Conservation (phyloP, 805 yeast genomes). For the Candida vaughaniae region DNA sequence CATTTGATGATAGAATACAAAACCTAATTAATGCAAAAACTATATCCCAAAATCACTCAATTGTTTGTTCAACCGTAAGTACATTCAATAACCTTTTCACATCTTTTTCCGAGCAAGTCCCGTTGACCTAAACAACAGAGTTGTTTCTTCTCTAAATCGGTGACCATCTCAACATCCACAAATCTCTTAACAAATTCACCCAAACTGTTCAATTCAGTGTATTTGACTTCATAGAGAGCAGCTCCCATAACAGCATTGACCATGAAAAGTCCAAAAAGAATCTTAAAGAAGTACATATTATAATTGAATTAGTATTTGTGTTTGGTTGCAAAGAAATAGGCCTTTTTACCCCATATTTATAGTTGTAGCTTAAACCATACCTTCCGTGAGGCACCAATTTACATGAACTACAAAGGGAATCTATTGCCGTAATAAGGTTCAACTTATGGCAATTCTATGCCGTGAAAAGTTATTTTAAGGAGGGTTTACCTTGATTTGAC, state of each 20-base stretch:
- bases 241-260: slow-evolving; percentile 1
- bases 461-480: too few species aligned
- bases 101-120: slow-evolving; percentile 3
- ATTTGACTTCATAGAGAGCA: not conserved
- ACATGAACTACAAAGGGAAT: too few species aligned
- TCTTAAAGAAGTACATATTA: not conserved
- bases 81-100: not conserved
- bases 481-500: too few species aligned
- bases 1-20: too few species aligned
- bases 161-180: not conserved
- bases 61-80: slow-evolving; percentile 2
- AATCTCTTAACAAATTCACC: slow-evolving; percentile 4
- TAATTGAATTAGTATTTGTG: too few species aligned
- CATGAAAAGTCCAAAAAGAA: not conserved
- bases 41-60: too few species aligned
- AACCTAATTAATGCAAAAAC: too few species aligned
- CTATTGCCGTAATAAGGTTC: too few species aligned
- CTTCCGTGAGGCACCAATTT: too few species aligned
- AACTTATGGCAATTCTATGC: too few species aligned
- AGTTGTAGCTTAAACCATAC: too few species aligned
- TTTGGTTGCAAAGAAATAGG: not conserved
- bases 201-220: slow-evolving; percentile 3
- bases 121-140: not conserved
- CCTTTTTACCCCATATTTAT: too few species aligned
- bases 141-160: not conserved